Evolutionary conservation across 2,329 filamentous ascomycete species (phyloP).

Genomic region (Davidsoniella australis): DNA sequence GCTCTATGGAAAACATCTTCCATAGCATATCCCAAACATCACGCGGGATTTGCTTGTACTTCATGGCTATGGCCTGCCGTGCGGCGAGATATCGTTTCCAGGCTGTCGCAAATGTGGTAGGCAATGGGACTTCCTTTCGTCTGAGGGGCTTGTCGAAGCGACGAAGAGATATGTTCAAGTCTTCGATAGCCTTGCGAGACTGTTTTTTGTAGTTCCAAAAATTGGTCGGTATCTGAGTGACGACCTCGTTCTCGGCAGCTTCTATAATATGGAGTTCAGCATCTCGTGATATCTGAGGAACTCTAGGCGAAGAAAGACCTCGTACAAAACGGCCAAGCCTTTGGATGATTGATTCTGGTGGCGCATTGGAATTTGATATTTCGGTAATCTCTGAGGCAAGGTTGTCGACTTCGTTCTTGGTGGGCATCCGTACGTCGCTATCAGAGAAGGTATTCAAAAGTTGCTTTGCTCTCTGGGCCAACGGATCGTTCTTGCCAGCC

Average conservation of each 20-base stretch:
- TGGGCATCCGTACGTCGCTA: slow-evolving; percentile 10
- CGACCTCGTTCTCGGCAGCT: slow-evolving; percentile 7
- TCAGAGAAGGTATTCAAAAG: slow-evolving; percentile 10
- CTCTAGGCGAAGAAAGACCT: slow-evolving; percentile 8
- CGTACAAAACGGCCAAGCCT: slow-evolving; percentile 9
- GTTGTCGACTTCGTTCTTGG: slow-evolving; percentile 17
- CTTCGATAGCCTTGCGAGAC: neutral
- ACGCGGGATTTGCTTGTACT: slow-evolving; percentile 38
- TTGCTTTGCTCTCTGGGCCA: slow-evolving; percentile 6
- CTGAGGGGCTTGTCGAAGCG: slow-evolving; percentile 11
- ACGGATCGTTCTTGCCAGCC: slow-evolving; percentile 18
- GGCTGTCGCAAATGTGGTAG: slow-evolving; percentile 22
- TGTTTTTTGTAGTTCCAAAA: neutral
- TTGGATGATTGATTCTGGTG: slow-evolving; percentile 9
- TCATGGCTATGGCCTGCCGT: slow-evolving; percentile 25
- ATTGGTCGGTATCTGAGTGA: slow-evolving; percentile 3
- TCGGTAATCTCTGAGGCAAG: slow-evolving; percentile 10
- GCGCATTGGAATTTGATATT: slow-evolving; percentile 3
- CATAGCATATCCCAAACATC: slow-evolving; percentile 50
- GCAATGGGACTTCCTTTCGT: slow-evolving; percentile 13
- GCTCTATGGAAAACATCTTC: slow-evolving; percentile 38
- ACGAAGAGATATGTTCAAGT: slow-evolving; percentile 11
- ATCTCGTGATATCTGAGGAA: neutral
- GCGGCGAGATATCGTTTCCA: slow-evolving; percentile 36
- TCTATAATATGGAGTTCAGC: slow-evolving; percentile 5